Evolutionary conservation across 352 stramenopile species (phyloP).

Genomic region (Pythium rhizo-oryzae): DNA sequence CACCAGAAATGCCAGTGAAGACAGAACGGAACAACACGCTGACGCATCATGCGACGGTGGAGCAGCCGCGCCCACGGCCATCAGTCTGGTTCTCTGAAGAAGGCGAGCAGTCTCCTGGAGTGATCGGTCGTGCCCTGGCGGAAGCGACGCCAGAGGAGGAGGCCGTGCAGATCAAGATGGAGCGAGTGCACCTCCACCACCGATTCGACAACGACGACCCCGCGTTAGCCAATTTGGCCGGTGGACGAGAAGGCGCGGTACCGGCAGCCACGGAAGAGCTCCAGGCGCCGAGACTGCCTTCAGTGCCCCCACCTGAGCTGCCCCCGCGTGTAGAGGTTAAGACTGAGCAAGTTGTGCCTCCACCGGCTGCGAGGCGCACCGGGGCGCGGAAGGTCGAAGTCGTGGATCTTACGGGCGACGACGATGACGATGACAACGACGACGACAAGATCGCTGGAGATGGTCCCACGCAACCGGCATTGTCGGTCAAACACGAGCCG

Average conservation of each 20-base stretch:
- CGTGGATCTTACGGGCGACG: conserved; percentile 40
- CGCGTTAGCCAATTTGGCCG: not conserved
- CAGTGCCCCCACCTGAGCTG: not conserved
- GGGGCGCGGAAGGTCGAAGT: not conserved
- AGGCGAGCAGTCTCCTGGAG: too few species aligned
- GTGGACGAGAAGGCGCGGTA: not conserved
- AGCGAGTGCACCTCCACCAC: conserved; percentile 10
- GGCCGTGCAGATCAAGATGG: conserved; percentile 29
- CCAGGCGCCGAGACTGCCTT: not conserved
- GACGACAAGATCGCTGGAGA: not conserved
- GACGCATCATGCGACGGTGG: not conserved
- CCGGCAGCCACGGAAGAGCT: not conserved
- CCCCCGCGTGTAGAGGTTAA: not conserved
- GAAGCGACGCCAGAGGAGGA: not conserved
- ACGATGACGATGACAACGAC: conserved; percentile 23
- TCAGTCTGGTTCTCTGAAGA: too few species aligned
- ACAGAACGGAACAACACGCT: not conserved
- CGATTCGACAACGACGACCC: too few species aligned
- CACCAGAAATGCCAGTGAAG: not conserved
- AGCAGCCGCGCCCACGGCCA: too few species aligned
- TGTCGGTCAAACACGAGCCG: not conserved
- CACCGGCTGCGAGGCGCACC: not conserved
- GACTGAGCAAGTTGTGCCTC: not conserved
- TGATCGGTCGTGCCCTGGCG: too few species aligned
- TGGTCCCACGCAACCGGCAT: not conserved